Conservation (phyloP, 2,329 filamentous ascomycete genomes). For the Trichoderma semiorbis region DNA sequence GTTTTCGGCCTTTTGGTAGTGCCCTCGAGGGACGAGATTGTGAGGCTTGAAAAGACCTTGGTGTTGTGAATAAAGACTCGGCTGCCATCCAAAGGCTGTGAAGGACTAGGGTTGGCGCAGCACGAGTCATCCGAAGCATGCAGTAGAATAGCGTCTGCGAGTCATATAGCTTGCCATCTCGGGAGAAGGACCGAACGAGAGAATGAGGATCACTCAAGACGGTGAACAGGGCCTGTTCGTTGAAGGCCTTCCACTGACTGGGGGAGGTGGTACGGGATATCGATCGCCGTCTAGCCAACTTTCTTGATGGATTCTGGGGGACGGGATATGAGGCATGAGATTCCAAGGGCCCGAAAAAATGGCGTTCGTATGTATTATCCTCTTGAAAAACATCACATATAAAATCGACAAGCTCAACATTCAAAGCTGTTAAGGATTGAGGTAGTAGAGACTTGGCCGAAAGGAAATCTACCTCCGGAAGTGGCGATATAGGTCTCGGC, state of each 20-base stretch:
- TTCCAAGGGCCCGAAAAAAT: conserved; percentile 40
- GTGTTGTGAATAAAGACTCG: conserved; percentile 55
- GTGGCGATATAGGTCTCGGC: not conserved
- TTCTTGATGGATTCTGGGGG: conserved; percentile 16
- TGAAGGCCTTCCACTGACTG: conserved; percentile 57
- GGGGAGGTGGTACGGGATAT: conserved; percentile 18
- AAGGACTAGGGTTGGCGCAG: conserved; percentile 56
- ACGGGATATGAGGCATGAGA: conserved; percentile 20
- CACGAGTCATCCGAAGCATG: conserved; percentile 57
- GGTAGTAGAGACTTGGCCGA: conserved; percentile 40
- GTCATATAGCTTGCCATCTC: conserved; percentile 51
- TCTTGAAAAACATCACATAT: conserved; percentile 58
- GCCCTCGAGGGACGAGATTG: conserved; percentile 28
- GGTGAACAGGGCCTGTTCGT: conserved; percentile 62
- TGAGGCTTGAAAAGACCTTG: conserved; percentile 41
- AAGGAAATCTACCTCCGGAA: not conserved
- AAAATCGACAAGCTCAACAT: conserved; percentile 55
- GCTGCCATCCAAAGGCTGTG: conserved; percentile 63
- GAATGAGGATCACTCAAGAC: conserved; percentile 57
- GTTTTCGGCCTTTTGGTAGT: conserved; percentile 5
- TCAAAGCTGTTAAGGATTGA: conserved; percentile 54
- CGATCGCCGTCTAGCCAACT: conserved; percentile 18
- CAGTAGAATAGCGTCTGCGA: conserved; percentile 62
- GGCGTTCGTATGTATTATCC: conserved; percentile 51
- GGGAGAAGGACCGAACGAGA: conserved; percentile 55